Evolutionary conservation across 1,284 basidiomycete species (phyloP).

Genomic region (Fomitopsis palustris): DNA sequence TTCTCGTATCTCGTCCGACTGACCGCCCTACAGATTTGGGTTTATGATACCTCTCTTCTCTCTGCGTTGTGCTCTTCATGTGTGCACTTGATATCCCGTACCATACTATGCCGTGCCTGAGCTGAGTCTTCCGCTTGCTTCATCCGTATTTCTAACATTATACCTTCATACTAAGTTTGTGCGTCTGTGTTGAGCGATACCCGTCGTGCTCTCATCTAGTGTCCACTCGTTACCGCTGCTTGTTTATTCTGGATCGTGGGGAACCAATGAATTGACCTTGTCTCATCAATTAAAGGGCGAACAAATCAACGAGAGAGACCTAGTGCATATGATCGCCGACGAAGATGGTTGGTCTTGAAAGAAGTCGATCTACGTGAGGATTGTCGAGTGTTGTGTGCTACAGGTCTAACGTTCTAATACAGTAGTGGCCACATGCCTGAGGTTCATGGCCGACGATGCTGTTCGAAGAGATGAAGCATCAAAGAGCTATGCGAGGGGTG

Average conservation of each 20-base stretch:
- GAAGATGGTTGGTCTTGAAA: too few species aligned
- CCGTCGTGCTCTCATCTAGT: neutral
- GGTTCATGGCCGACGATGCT: too few species aligned
- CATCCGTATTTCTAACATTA: constrained; percentile 5
- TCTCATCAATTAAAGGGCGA: neutral
- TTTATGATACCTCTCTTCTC: constrained; percentile 33
- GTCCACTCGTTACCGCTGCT: neutral
- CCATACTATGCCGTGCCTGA: neutral
- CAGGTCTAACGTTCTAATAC: too few species aligned
- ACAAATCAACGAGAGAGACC: neutral
- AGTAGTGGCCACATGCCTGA: too few species aligned
- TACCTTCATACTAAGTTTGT: constrained; percentile 2
- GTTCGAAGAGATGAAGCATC: too few species aligned
- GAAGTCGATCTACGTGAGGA: too few species aligned
- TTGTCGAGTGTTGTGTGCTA: too few species aligned
- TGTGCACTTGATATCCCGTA: neutral
- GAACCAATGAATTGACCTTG: neutral
- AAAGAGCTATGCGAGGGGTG: constrained; percentile 24
- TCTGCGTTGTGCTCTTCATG: constrained; percentile 2
- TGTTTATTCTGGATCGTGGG: neutral
- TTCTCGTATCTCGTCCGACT: neutral
- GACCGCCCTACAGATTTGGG: constrained; percentile 43
- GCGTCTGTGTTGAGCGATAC: neutral
- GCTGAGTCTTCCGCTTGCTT: constrained; percentile 6
- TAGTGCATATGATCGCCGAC: too few species aligned